Evolutionary conservation across 306 rosid genomes (phyloP).

Genomic region (Prunus campanulata): DNA sequence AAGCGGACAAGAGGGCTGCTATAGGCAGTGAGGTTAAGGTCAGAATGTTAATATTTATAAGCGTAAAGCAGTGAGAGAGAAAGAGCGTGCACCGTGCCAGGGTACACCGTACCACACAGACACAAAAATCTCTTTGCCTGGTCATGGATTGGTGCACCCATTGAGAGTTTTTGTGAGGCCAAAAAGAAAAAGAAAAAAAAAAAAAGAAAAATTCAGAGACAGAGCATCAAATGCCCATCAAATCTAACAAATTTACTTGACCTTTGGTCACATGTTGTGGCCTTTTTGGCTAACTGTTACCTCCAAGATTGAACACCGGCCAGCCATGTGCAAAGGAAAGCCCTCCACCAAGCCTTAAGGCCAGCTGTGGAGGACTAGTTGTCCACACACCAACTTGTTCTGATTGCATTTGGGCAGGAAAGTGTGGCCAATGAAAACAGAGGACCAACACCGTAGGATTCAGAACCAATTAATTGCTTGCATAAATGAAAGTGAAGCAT

Average conservation of each 20-base stretch:
- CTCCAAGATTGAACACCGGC: neutral
- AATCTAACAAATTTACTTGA: neutral
- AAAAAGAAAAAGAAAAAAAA: neutral
- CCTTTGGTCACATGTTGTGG: neutral
- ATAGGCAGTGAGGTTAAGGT: neutral
- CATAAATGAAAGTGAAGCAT: neutral
- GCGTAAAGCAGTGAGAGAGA: neutral
- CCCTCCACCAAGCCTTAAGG: neutral
- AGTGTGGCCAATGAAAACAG: neutral
- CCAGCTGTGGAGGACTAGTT: neutral
- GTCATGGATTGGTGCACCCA: neutral
- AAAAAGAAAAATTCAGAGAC: neutral
- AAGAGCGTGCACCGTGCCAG: neutral
- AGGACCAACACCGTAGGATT: neutral
- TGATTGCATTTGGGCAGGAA: neutral
- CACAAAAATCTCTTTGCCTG: neutral
- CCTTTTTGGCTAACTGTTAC: neutral
- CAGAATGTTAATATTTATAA: constrained; percentile 7
- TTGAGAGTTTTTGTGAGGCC: neutral
- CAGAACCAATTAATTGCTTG: neutral
- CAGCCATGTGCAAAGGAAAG: neutral
- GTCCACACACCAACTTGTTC: neutral
- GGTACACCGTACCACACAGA: neutral
- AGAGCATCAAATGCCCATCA: neutral
- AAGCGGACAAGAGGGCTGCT: constrained; percentile 17